Percentiles rank a stretch among this genome's conserved stretches.
These are phyloP conservation scores for Cryptococcus hybrid DNA, from an alignment of 1,284 basidiomycete species.

Conservation along the genomic window DNA sequence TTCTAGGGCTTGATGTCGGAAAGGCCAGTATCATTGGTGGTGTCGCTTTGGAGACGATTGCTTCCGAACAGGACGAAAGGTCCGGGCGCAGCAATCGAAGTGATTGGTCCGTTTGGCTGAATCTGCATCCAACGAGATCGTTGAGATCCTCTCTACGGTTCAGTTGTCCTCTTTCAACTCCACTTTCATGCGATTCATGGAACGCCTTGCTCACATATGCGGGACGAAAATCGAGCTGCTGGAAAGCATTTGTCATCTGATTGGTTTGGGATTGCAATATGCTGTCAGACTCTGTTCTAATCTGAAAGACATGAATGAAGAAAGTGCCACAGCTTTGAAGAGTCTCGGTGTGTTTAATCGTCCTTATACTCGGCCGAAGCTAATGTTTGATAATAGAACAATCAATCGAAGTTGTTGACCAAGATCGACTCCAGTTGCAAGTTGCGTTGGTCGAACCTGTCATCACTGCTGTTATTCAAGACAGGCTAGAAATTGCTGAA, in stretches of 20 bases:
- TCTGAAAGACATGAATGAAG: conserved; percentile 11
- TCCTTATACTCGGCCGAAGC: not conserved
- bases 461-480: conserved; percentile 63
- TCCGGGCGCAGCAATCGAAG: conserved; percentile 2
- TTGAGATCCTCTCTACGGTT: not conserved
- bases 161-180: not conserved
- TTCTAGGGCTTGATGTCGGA: not conserved
- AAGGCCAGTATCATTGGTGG: not conserved
- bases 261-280: conserved; percentile 24
- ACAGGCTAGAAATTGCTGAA: conserved; percentile 54
- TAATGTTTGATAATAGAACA: conserved; percentile 1
- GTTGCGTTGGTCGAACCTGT: conserved; percentile 67
- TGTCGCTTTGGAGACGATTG: not conserved
- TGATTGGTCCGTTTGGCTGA: not conserved
- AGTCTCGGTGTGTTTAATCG: conserved; percentile 16
- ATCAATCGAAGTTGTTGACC: conserved; percentile 3
- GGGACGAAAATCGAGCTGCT: not conserved
- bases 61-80: not conserved
- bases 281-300: conserved; percentile 21
- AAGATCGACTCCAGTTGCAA: not conserved
- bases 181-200: not conserved
- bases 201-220: not conserved
- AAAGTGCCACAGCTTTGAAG: conserved; percentile 7
- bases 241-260: conserved; percentile 4
- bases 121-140: not conserved